Percentiles rank a stretch among this genome's conserved stretches.
Conservation (phyloP, 2,329 filamentous ascomycete species). For the Capronia epimyces region DNA sequence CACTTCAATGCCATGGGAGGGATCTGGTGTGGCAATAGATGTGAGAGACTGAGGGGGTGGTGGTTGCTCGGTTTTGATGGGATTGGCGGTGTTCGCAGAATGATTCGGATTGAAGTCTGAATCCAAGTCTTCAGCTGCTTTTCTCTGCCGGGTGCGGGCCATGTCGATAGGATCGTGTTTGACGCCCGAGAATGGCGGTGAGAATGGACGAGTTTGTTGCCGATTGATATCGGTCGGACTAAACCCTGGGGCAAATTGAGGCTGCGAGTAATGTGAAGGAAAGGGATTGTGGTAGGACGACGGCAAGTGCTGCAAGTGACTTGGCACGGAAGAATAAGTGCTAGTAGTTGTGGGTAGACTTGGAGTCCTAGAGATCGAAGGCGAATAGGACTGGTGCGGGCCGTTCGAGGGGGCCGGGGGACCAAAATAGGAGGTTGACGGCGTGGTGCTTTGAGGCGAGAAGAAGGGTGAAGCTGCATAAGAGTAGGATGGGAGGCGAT, state of each 20-base stretch:
- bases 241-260: constrained; percentile 35
- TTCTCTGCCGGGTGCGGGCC: constrained; percentile 39
- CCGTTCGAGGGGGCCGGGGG: constrained; percentile 10
- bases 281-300: constrained; percentile 27
- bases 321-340: constrained; percentile 24
- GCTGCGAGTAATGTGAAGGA: constrained; percentile 29
- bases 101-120: constrained; percentile 23
- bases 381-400: constrained; percentile 10
- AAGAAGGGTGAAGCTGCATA: constrained; percentile 47
- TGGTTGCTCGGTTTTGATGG: constrained; percentile 9
- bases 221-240: constrained; percentile 8
- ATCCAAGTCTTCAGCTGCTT: constrained; percentile 31
- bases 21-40: constrained; percentile 18
- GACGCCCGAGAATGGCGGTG: background rate
- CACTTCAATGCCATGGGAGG: constrained; percentile 61
- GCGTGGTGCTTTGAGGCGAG: constrained; percentile 32
- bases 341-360: constrained; percentile 5
- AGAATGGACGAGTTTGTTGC: constrained; percentile 4
- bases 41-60: constrained; percentile 11
- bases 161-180: constrained; percentile 34
- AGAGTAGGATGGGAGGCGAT: constrained; percentile 34
- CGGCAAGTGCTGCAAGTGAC: constrained; percentile 27
- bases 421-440: constrained; percentile 27
- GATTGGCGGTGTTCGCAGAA: constrained; percentile 5
- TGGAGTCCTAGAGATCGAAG: constrained; percentile 15